A percentile compares a stretch with the other conserved stretches of the same genome.
These are phyloP conservation scores for Sabuloglossum arenarium DNA, from an alignment of 495 filamentous ascomycete species.

Conservation along the genomic window DNA sequence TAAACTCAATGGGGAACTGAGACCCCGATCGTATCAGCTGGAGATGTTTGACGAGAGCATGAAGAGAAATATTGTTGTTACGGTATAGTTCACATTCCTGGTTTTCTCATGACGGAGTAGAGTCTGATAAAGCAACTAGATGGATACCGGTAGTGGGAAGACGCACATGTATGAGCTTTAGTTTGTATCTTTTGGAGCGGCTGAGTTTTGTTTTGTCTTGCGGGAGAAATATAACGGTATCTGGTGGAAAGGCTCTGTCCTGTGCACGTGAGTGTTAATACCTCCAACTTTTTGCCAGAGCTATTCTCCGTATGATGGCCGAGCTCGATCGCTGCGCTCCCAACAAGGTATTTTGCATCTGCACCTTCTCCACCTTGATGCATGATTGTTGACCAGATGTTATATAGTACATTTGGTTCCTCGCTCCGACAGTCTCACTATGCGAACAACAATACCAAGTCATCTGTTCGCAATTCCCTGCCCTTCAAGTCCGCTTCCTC, in stretches of 20 bases:
- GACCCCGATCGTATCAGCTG: constrained; percentile 55
- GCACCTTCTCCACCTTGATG: not conserved
- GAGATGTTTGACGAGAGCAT: constrained; percentile 83
- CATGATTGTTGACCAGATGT: not conserved
- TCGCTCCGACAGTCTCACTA: constrained; percentile 58
- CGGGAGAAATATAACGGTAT: not conserved
- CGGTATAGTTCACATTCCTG: constrained; percentile 23
- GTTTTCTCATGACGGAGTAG: not conserved
- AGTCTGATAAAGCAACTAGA: constrained; percentile 25
- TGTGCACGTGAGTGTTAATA: not conserved
- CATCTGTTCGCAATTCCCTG: constrained; percentile 38
- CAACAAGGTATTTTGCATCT: constrained; percentile 33
- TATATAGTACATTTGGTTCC: constrained; percentile 60
- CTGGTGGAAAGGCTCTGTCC: too few species aligned
- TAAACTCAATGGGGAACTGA: not conserved
- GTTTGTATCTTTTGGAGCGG: not conserved
- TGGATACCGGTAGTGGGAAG: constrained; percentile 89
- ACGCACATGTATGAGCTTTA: constrained; percentile 51
- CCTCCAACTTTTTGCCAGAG: constrained; percentile 25
- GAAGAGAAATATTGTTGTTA: constrained; percentile 63
- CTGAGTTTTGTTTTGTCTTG: constrained; percentile 10
- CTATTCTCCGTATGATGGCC: constrained; percentile 50
- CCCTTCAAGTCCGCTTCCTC: constrained; percentile 39
- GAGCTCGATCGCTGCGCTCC: constrained; percentile 44
- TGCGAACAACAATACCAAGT: constrained; percentile 51